phyloP scores from a whole-genome alignment of 2,329 filamentous ascomycete species.

The Onygena corvina region DNA sequence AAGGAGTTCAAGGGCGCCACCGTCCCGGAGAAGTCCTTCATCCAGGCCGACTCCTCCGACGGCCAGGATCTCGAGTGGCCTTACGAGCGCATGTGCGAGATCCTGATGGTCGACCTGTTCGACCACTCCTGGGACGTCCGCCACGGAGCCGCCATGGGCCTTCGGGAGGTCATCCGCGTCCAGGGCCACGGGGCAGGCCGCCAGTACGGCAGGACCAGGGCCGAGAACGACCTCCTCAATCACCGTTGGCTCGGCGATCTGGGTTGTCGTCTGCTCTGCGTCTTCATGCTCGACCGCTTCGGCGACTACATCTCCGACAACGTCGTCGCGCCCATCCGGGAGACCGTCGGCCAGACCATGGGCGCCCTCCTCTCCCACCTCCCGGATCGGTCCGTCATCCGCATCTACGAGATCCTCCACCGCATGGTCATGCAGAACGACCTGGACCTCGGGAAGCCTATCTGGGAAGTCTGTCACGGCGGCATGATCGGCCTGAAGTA shows the following conservation, averaged over 20 bases:
- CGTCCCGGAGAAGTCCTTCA: slow-evolving; percentile 70
- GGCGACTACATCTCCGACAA: slow-evolving; percentile 97
- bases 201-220: slow-evolving; percentile 52
- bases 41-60: slow-evolving; percentile 59
- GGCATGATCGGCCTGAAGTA: slow-evolving; percentile 96
- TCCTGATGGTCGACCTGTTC: slow-evolving; percentile 85
- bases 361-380: slow-evolving; percentile 81
- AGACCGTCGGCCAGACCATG: slow-evolving; percentile 87
- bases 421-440: slow-evolving; percentile 87
- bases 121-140: slow-evolving; percentile 90
- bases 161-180: slow-evolving; percentile 82
- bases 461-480: slow-evolving; percentile 94
- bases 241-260: slow-evolving; percentile 84
- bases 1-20: slow-evolving; percentile 86
- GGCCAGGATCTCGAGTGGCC: slow-evolving; percentile 81
- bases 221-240: slow-evolving; percentile 69
- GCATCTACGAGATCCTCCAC: slow-evolving; percentile 73
- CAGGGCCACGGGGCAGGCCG: slow-evolving; percentile 84
- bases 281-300: slow-evolving; percentile 94
- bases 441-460: slow-evolving; percentile 56
- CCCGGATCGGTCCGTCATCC: slow-evolving; percentile 63
- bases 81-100: slow-evolving; percentile 84
- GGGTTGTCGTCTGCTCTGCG: slow-evolving; percentile 85
- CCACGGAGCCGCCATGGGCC: slow-evolving; percentile 88
- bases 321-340: slow-evolving; percentile 87